These are phyloP conservation scores for Paecilomyces sp. DNA, from an alignment of 2,329 filamentous ascomycete species.

Conservation along the genomic window DNA sequence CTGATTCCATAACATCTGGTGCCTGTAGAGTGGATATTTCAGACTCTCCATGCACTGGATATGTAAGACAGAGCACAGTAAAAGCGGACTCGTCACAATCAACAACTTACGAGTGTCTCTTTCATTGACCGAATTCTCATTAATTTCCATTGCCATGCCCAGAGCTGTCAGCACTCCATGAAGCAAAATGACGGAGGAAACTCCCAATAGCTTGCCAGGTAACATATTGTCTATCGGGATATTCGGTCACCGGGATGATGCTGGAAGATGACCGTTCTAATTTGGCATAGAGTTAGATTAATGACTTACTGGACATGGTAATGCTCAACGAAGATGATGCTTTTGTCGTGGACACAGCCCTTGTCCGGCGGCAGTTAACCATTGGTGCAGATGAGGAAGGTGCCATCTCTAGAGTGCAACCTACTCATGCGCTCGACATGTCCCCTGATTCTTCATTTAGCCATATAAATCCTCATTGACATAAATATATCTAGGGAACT, in stretches of 20 bases:
- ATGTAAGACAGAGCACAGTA: not conserved
- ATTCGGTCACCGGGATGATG: not conserved
- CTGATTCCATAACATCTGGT: not conserved
- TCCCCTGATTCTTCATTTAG: no score
- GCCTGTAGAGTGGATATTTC: not conserved
- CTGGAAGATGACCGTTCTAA: not conserved
- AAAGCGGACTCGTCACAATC: not conserved
- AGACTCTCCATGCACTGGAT: not conserved
- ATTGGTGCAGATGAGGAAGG: no score
- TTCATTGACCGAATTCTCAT: not conserved
- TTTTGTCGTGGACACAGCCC: no score
- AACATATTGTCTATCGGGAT: not conserved
- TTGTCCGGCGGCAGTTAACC: no score
- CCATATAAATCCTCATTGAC: no score
- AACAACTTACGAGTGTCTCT: not conserved
- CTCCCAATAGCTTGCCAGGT: not conserved
- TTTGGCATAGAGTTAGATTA: not conserved
- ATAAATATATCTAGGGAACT: no score
- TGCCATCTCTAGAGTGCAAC: no score
- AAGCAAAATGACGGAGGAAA: not conserved
- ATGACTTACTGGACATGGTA: not conserved
- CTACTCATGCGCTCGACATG: no score
- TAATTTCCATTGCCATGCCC: not conserved
- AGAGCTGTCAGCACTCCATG: not conserved
- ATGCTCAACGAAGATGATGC: not conserved